Evolutionary conservation across 129 eudicot species (phyloP).

Genomic region (carrot (Daucus carota)): DH1_v3.0 NC_030382.2:46552501-46553000

Average conservation of each 20-base stretch:
- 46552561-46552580: constrained; percentile 71
- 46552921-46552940: constrained; percentile 67
- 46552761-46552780: constrained; percentile 90
- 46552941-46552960: constrained; percentile 49
- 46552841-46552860: constrained; percentile 79
- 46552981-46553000: constrained; percentile 57
- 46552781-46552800: constrained; percentile 82
- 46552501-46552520: background rate
- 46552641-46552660: constrained; percentile 67
- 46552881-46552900: constrained; percentile 53
- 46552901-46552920: constrained; percentile 66
- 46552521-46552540: background rate
- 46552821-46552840: constrained; percentile 73
- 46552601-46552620: constrained; percentile 47
- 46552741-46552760: constrained; percentile 66
- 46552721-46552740: constrained; percentile 75
- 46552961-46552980: constrained; percentile 53
- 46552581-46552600: constrained; percentile 72
- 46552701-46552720: constrained; percentile 91
- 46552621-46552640: constrained; percentile 55
- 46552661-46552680: constrained; percentile 76
- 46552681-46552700: constrained; percentile 82
- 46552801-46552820: constrained; percentile 63
- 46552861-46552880: constrained; percentile 56
- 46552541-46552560: background rate